phyloP scores from a whole-genome alignment of 1,284 basidiomycete species.

The Rhodotorula sp. region DNA sequence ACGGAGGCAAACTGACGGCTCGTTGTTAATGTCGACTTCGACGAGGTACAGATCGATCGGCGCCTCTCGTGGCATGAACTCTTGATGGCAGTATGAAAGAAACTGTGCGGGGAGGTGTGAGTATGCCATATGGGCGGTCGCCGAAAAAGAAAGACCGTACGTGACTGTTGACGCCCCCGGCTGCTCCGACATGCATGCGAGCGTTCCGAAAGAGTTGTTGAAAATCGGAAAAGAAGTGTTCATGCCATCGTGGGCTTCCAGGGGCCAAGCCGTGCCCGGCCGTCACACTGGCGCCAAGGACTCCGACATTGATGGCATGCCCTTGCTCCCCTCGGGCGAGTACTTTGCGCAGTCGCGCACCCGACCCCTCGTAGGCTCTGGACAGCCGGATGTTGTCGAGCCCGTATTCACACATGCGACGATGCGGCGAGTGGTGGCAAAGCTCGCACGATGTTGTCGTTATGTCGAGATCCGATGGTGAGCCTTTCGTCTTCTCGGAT shows the following conservation, averaged over 20 bases:
- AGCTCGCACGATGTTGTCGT: slow-evolving; percentile 19
- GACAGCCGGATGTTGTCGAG: slow-evolving; percentile 32
- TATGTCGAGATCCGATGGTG: no score
- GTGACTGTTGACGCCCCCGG: slow-evolving; percentile 16
- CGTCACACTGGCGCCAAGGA: slow-evolving; percentile 40
- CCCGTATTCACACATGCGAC: slow-evolving; percentile 39
- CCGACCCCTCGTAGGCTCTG: slow-evolving; percentile 39
- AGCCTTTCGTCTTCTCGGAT: no score
- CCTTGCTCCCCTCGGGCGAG: slow-evolving; percentile 36
- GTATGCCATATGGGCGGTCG: no score
- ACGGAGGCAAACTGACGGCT: slow-evolving; percentile 7
- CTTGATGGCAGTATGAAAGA: slow-evolving; percentile 31
- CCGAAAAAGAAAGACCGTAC: neutral
- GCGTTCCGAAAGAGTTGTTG: slow-evolving; percentile 20
- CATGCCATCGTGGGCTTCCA: slow-evolving; percentile 16
- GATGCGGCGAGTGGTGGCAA: slow-evolving; percentile 15
- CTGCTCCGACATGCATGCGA: slow-evolving; percentile 27
- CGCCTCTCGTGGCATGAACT: slow-evolving; percentile 12
- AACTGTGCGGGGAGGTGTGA: slow-evolving; percentile 4
- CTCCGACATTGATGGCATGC: slow-evolving; percentile 32
- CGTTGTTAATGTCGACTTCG: slow-evolving; percentile 34
- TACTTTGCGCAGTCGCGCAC: slow-evolving; percentile 29
- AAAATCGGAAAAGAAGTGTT: slow-evolving; percentile 18
- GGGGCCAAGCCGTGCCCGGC: slow-evolving; percentile 15
- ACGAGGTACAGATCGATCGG: slow-evolving; percentile 30